Evolutionary conservation across 2,329 filamentous ascomycete genomes (phyloP).

Genomic region (Talaromyces sp.): DNA sequence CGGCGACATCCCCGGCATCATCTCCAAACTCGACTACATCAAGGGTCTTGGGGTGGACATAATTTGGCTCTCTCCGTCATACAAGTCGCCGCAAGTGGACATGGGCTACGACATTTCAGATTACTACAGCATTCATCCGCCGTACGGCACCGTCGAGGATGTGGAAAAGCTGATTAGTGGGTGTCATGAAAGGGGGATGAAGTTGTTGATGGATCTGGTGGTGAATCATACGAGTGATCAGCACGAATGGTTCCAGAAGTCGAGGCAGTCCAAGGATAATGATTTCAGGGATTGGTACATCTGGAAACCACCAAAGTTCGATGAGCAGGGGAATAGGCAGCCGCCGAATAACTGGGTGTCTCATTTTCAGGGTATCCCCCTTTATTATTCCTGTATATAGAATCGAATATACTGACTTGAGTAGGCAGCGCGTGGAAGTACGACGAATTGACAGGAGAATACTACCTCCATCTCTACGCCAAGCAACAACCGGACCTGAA

Average conservation of each 20-base stretch:
- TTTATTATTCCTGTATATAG: not conserved
- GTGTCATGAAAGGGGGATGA: conserved; percentile 64
- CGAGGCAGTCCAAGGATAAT: conserved; percentile 59
- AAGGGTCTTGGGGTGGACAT: conserved; percentile 61
- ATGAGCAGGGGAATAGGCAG: conserved; percentile 58
- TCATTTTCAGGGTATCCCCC: conserved; percentile 36
- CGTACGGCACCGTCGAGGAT: conserved; percentile 66
- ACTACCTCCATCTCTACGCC: conserved; percentile 74
- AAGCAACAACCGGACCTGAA: conserved; percentile 80
- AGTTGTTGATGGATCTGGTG: conserved; percentile 71
- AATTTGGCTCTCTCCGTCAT: conserved; percentile 56
- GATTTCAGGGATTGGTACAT: conserved; percentile 71
- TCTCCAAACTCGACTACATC: conserved; percentile 64
- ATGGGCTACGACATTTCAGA: conserved; percentile 57
- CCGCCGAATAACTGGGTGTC: conserved; percentile 72
- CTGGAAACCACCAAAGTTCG: conserved; percentile 54
- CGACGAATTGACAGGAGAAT: conserved; percentile 70
- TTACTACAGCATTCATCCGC: conserved; percentile 64
- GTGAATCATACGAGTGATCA: conserved; percentile 75
- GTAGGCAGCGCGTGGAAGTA: conserved; percentile 53
- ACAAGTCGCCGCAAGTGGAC: conserved; percentile 54
- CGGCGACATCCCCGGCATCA: conserved; percentile 65
- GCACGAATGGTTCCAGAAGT: conserved; percentile 70
- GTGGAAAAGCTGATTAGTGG: conserved; percentile 62
- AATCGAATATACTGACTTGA: not conserved